A percentile compares a stretch with the other conserved stretches of the same genome.
These are phyloP conservation scores for Leptographium lundbergii DNA, from an alignment of 2,329 filamentous ascomycete genomes.

Conservation along the genomic window DNA sequence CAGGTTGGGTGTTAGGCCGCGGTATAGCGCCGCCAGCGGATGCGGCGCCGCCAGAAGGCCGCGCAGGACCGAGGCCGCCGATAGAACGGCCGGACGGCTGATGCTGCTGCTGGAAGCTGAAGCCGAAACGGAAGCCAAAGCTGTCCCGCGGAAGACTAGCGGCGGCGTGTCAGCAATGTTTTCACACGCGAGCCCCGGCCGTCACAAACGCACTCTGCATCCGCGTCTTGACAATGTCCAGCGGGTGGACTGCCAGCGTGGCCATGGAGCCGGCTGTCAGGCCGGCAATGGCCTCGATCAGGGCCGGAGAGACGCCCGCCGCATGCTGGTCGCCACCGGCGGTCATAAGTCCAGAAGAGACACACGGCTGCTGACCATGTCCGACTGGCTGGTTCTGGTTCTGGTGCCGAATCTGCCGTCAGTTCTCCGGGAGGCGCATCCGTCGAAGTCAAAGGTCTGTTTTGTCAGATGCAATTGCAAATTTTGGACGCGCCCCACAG, in stretches of 20 bases:
- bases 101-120: conserved; percentile 7
- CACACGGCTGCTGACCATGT: background rate
- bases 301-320: conserved; percentile 56
- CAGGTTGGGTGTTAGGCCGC: conserved; percentile 81
- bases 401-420: too few relatives aligned
- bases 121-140: conserved; percentile 20
- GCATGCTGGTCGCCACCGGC: conserved; percentile 25
- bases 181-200: too few relatives aligned
- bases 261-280: conserved; percentile 79
- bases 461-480: too few relatives aligned
- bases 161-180: background rate
- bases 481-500: too few relatives aligned
- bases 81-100: conserved; percentile 20
- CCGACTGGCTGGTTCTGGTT: background rate
- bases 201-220: conserved; percentile 56
- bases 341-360: background rate
- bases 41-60: conserved; percentile 34
- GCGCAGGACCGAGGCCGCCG: conserved; percentile 40
- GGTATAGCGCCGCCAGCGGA: conserved; percentile 63
- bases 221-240: conserved; percentile 93
- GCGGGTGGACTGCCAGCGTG: conserved; percentile 77
- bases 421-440: background rate
- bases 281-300: conserved; percentile 80
- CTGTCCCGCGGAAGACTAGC: conserved; percentile 37
- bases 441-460: background rate